Evolutionary conservation across 176 grass and related monocot species (phyloP).

Genomic region (Avena atlantica): DNA sequence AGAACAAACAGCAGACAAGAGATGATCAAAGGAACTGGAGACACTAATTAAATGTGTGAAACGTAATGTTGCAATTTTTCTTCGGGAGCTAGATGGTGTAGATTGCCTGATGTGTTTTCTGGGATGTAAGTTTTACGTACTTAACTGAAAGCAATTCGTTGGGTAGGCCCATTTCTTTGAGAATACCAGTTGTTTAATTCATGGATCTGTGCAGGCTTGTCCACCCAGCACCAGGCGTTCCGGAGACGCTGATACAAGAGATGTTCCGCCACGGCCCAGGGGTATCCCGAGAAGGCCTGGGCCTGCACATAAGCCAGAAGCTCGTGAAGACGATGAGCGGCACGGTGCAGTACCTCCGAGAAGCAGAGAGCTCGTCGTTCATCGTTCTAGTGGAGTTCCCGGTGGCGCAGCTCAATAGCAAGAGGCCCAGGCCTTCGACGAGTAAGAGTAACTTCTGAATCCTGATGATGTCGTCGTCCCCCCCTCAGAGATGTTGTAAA

Average conservation of each 20-base stretch:
- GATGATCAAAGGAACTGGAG: neutral
- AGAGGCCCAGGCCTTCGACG: slow-evolving; percentile 51
- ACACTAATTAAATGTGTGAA: neutral
- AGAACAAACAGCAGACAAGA: neutral
- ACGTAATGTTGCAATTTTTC: neutral
- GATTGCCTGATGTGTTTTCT: neutral
- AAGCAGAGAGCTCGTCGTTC: slow-evolving; percentile 79
- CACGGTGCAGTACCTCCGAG: slow-evolving; percentile 82
- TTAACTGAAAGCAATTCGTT: neutral
- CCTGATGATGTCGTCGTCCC: neutral
- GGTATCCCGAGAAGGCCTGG: slow-evolving; percentile 76
- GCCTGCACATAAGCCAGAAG: slow-evolving; percentile 86
- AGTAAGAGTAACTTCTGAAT: slow-evolving; percentile 64
- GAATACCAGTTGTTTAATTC: slow-evolving; percentile 11
- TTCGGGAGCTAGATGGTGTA: neutral
- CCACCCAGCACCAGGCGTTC: slow-evolving; percentile 84
- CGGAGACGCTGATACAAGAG: slow-evolving; percentile 81
- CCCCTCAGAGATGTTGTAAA: neutral
- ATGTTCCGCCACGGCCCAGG: slow-evolving; percentile 83
- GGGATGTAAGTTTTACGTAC: neutral
- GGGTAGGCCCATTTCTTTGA: neutral
- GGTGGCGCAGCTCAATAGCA: slow-evolving; percentile 56
- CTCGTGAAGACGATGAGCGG: slow-evolving; percentile 90
- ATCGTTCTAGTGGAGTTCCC: slow-evolving; percentile 85
- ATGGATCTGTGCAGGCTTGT: slow-evolving; percentile 65